A percentile compares a stretch with the other conserved stretches of the same genome.
phyloP scores from a whole-genome alignment of 108 stramenopile species.

The Cyclostephanos invisitatus region DNA sequence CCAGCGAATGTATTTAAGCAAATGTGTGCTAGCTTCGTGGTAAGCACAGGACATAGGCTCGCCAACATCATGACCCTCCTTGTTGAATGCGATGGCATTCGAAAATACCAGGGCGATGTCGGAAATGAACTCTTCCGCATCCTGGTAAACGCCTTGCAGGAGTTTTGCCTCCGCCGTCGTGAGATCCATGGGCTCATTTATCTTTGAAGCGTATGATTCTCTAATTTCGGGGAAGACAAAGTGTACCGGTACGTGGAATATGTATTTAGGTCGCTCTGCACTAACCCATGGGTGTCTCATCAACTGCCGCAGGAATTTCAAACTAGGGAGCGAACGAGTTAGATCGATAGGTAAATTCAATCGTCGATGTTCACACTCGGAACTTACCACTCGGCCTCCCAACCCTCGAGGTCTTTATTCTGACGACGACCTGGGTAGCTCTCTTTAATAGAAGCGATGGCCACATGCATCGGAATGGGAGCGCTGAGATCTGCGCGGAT shows the following conservation, averaged over 20 bases:
- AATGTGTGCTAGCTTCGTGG: slow-evolving; percentile 84
- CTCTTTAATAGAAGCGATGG: slow-evolving; percentile 81
- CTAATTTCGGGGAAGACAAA: slow-evolving; percentile 74
- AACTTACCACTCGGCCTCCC: slow-evolving; percentile 83
- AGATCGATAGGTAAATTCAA: too few relatives aligned
- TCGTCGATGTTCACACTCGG: too few relatives aligned
- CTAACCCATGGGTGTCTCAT: slow-evolving; percentile 79
- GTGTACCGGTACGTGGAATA: slow-evolving; percentile 85
- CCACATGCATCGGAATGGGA: slow-evolving; percentile 83
- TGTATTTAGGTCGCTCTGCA: slow-evolving; percentile 59
- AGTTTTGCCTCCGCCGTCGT: slow-evolving; percentile 86
- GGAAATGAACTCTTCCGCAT: slow-evolving; percentile 73
- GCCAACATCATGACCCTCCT: slow-evolving; percentile 78
- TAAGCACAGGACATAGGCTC: slow-evolving; percentile 86
- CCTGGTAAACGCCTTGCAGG: slow-evolving; percentile 64
- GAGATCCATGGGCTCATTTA: slow-evolving; percentile 85
- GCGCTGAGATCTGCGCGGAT: slow-evolving; percentile 20
- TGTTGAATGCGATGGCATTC: slow-evolving; percentile 84
- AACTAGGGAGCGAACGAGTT: too few relatives aligned
- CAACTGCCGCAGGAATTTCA: slow-evolving; percentile 64
- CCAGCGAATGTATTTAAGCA: slow-evolving; percentile 83
- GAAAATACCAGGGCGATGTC: slow-evolving; percentile 83
- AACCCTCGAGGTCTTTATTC: slow-evolving; percentile 65
- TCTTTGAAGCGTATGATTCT: slow-evolving; percentile 68
- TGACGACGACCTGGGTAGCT: slow-evolving; percentile 73